phyloP scores from a whole-genome alignment of 2,329 filamentous ascomycete genomes.

The Passalora sequoiae region DNA sequence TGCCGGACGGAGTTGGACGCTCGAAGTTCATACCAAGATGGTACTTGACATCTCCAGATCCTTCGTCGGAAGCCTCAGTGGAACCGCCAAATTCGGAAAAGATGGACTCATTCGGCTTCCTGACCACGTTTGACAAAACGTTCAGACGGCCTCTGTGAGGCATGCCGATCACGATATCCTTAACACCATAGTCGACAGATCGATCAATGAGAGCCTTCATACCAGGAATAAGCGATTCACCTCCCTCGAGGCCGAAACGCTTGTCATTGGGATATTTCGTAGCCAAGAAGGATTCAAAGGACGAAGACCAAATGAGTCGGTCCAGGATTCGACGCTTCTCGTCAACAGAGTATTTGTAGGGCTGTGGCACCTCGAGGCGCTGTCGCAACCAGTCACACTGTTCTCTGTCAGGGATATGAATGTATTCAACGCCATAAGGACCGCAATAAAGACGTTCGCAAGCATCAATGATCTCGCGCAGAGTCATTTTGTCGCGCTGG shows the following conservation, averaged over 20 bases:
- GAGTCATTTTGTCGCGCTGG: conserved; percentile 87
- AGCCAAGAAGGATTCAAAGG: conserved; percentile 90
- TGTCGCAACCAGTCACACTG: conserved; percentile 98
- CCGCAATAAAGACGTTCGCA: conserved; percentile 97
- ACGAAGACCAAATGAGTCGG: conserved; percentile 96
- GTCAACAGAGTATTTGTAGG: conserved; percentile 96
- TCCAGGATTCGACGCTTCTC: conserved; percentile 98
- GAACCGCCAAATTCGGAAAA: conserved; percentile 96
- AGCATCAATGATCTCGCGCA: conserved; percentile 85
- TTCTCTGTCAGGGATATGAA: conserved; percentile 94
- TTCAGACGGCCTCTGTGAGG: conserved; percentile 97
- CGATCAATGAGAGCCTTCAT: conserved; percentile 99
- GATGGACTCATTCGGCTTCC: conserved; percentile 99
- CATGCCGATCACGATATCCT: conserved; percentile 99
- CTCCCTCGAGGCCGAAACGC: conserved; percentile 96
- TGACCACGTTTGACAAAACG: conserved; percentile 94
- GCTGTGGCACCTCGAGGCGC: conserved; percentile 85
- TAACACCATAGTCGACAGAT: conserved; percentile 96
- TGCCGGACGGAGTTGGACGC: conserved; percentile 93
- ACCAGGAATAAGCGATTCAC: conserved; percentile 91
- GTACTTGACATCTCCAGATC: conserved; percentile 98
- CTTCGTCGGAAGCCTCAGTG: conserved; percentile 82
- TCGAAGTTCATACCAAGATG: conserved; percentile 99
- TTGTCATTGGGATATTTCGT: conserved; percentile 99
- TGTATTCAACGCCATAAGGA: conserved; percentile 96